Conservation (phyloP, 176 grass and related monocot species). For the Otatea glauca region DNA sequence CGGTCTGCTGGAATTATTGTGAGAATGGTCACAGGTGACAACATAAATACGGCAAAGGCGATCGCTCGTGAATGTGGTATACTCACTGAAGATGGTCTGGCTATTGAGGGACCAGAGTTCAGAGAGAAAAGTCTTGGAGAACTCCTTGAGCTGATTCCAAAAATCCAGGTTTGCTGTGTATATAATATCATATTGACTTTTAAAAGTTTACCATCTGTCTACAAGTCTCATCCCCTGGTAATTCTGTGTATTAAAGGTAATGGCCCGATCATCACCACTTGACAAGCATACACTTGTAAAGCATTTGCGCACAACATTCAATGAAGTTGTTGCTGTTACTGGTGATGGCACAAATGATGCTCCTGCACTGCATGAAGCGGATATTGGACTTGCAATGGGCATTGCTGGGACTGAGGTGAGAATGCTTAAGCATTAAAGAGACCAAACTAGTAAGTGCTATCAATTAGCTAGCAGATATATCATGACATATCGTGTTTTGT, state of each 20-base stretch:
- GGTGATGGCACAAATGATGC: constrained; percentile 99
- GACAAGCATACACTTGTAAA: constrained; percentile 97
- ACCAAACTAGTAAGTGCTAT: neutral
- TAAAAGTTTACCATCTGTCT: neutral
- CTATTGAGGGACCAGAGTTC: constrained; percentile 92
- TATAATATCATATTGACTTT: constrained; percentile 29
- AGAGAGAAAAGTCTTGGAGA: constrained; percentile 80
- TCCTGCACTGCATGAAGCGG: constrained; percentile 96
- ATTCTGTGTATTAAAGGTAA: constrained; percentile 70
- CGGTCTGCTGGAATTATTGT: constrained; percentile 86
- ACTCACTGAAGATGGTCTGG: constrained; percentile 84
- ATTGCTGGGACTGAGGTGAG: constrained; percentile 96
- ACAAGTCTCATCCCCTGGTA: constrained; percentile 35
- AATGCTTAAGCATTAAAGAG: constrained; percentile 5
- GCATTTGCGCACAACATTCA: constrained; percentile 79
- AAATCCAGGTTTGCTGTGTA: constrained; percentile 71
- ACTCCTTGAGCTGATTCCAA: constrained; percentile 74
- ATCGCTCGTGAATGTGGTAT: constrained; percentile 98
- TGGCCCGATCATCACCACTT: constrained; percentile 93
- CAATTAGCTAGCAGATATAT: constrained; percentile 8
- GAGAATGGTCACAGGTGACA: constrained; percentile 98
- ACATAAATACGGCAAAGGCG: constrained; percentile 92
- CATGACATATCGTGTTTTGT: neutral
- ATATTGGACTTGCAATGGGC: constrained; percentile 99
- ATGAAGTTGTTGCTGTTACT: constrained; percentile 97